A percentile compares a stretch with the other conserved stretches of the same genome.
These are phyloP conservation scores for Rhododendron vialii DNA, from an alignment of 148 eudicot species.

Conservation along the genomic window DNA sequence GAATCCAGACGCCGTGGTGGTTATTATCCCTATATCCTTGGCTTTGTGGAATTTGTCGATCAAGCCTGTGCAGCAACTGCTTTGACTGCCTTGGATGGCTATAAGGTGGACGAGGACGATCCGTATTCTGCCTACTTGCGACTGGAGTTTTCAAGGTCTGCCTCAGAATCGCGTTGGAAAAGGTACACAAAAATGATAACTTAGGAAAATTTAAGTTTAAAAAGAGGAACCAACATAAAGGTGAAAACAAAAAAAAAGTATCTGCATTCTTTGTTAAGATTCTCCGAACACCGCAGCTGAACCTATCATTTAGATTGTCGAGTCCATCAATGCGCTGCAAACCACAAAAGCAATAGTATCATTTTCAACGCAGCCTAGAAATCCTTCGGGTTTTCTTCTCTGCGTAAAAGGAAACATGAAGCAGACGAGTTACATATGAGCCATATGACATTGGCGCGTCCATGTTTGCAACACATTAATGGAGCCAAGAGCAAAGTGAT, in stretches of 20 bases:
- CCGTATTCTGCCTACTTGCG: conserved; percentile 53
- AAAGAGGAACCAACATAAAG: neutral
- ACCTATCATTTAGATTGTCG: neutral
- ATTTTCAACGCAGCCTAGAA: neutral
- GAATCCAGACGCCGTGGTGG: conserved; percentile 66
- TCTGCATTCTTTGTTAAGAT: neutral
- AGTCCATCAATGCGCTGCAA: neutral
- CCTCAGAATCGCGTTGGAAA: conserved; percentile 40
- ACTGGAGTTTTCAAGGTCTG: conserved; percentile 65
- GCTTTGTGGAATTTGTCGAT: conserved; percentile 62
- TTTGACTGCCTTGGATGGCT: conserved; percentile 71
- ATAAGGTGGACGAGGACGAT: conserved; percentile 63
- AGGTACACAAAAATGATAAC: conserved; percentile 22
- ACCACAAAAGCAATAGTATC: neutral
- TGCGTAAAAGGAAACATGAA: neutral
- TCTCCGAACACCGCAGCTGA: neutral
- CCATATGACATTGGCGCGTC: neutral
- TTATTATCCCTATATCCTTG: conserved; percentile 52
- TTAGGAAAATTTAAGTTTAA: neutral
- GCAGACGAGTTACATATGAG: neutral
- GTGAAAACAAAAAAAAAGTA: neutral
- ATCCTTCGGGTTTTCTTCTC: neutral
- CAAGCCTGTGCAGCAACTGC: conserved; percentile 84
- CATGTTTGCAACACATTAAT: neutral
- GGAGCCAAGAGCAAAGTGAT: neutral